Percentiles rank a stretch among this genome's conserved stretches.
Conservation (phyloP, 75 land plant species). For the Cunninghamia lanceolata region DNA sequence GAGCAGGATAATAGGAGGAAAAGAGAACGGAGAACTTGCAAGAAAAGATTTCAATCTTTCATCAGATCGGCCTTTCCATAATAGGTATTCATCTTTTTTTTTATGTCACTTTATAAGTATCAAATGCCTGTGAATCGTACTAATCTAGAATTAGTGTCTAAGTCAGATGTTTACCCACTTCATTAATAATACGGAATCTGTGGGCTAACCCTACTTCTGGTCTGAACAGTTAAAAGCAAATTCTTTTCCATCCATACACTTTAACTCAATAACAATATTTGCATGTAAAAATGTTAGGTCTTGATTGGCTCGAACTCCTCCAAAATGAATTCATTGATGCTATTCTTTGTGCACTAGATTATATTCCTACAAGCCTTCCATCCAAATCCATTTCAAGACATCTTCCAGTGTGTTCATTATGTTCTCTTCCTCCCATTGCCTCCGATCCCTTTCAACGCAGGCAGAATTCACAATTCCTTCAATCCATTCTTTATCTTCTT, state of each 20-base stretch:
- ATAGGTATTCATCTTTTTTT: too few relatives aligned
- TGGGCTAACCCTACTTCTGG: neutral
- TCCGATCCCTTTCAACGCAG: slow-evolving; percentile 14
- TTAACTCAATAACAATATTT: neutral
- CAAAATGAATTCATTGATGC: too few relatives aligned
- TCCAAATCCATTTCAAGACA: slow-evolving; percentile 3
- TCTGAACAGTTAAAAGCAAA: neutral
- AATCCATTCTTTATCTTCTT: slow-evolving; percentile 26
- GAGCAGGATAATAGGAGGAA: too few relatives aligned
- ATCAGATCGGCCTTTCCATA: too few relatives aligned
- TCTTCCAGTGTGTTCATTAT: slow-evolving; percentile 8
- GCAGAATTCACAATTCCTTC: slow-evolving; percentile 34
- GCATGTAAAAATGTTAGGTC: neutral
- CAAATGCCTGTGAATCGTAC: too few relatives aligned
- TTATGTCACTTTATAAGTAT: too few relatives aligned
- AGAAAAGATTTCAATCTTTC: too few relatives aligned
- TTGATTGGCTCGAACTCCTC: too few relatives aligned
- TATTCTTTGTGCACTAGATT: neutral
- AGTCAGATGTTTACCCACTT: neutral
- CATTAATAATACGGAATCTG: neutral
- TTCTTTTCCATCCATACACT: neutral
- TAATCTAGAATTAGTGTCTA: too few relatives aligned
- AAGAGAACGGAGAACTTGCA: too few relatives aligned
- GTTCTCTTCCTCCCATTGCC: neutral
- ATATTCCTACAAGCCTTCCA: neutral